A percentile compares a stretch with the other conserved stretches of the same genome.
These are phyloP conservation scores for Cercospora citrullina DNA, from an alignment of 2,329 filamentous ascomycete genomes.

Conservation along the genomic window DNA sequence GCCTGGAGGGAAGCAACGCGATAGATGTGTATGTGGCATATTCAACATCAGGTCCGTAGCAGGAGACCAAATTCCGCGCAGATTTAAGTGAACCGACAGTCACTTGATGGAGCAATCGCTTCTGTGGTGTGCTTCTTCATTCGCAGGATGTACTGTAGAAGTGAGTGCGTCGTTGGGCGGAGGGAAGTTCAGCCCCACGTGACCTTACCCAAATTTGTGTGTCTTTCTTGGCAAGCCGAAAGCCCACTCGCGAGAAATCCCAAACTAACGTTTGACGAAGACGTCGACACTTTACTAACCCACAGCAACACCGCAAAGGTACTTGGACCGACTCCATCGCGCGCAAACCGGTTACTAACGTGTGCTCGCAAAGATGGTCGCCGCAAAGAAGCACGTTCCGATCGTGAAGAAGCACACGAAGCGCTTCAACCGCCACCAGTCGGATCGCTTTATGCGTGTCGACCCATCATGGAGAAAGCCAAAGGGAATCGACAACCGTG, in stretches of 20 bases:
- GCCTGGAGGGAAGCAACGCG: no score
- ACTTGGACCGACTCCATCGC: background rate
- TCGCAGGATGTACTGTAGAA: no score
- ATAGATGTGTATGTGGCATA: no score
- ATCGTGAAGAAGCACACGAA: slow-evolving; percentile 99
- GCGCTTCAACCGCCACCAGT: slow-evolving; percentile 96
- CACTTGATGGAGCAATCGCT: no score
- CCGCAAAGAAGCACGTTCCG: slow-evolving; percentile 98
- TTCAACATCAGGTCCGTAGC: no score
- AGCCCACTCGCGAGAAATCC: slow-evolving; percentile 7
- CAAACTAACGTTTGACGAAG: slow-evolving; percentile 7
- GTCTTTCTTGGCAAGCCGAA: slow-evolving; percentile 1
- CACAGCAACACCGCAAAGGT: slow-evolving; percentile 17
- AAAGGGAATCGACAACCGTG: slow-evolving; percentile 99
- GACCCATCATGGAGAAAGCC: slow-evolving; percentile 95
- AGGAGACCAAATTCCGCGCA: no score
- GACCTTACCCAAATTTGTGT: background rate
- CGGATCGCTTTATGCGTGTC: slow-evolving; percentile 93
- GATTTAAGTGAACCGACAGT: no score
- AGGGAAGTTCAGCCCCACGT: background rate
- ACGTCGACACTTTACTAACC: slow-evolving; percentile 10
- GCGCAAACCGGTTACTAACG: slow-evolving; percentile 2
- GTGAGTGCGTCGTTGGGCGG: background rate
- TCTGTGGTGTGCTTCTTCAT: no score
- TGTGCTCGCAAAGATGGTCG: slow-evolving; percentile 72